A percentile compares a stretch with the other conserved stretches of the same genome.
phyloP scores from a whole-genome alignment of 352 stramenopile species.

The Phytopythium chamaehyphon region DNA sequence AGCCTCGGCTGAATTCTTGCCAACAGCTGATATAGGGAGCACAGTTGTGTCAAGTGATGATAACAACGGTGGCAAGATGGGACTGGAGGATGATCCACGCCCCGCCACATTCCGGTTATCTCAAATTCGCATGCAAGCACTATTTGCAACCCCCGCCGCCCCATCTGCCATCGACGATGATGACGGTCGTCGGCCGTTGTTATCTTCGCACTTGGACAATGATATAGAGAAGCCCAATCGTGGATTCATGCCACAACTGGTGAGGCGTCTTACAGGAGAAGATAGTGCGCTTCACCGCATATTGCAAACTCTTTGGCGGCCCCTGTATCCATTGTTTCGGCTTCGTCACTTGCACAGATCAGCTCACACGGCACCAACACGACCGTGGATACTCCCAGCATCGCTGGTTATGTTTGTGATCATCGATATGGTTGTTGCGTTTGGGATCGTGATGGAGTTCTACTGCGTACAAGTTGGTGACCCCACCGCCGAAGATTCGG shows the following conservation, averaged over 20 bases:
- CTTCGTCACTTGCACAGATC: constrained; percentile 41
- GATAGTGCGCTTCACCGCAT: constrained; percentile 1
- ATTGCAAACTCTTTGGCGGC: constrained; percentile 23
- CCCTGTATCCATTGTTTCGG: constrained; percentile 56
- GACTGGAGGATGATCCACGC: constrained; percentile 38
- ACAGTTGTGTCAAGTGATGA: constrained; percentile 4
- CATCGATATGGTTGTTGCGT: constrained; percentile 52
- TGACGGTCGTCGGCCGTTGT: background rate
- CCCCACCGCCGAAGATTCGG: constrained; percentile 60
- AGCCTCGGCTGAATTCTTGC: background rate
- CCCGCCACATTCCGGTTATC: constrained; percentile 66
- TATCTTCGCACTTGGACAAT: constrained; percentile 6
- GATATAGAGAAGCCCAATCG: background rate
- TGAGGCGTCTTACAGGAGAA: background rate
- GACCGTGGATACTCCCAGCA: constrained; percentile 36
- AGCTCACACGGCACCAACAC: background rate
- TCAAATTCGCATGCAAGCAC: constrained; percentile 71
- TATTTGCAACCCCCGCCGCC: constrained; percentile 51
- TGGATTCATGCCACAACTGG: background rate
- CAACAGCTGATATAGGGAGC: background rate
- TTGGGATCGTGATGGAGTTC: constrained; percentile 81
- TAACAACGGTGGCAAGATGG: constrained; percentile 1
- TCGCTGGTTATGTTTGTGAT: constrained; percentile 62
- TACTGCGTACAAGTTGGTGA: constrained; percentile 86
- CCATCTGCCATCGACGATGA: constrained; percentile 10